Conservation (phyloP, 148 eudicot genomes). For the Hydrangea macrophylla region DNA sequence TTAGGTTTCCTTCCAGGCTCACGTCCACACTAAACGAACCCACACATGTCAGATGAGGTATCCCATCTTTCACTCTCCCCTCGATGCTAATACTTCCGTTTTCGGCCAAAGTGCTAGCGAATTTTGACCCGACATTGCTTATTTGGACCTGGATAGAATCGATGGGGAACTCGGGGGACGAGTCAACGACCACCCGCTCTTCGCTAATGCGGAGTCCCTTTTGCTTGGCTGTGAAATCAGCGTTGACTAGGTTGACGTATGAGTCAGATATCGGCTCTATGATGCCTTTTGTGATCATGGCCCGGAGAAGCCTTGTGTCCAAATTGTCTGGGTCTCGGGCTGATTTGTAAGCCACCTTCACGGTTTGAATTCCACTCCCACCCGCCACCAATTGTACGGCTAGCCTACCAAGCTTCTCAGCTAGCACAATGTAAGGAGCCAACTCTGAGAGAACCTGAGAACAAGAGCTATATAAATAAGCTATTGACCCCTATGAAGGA, state of each 20-base stretch:
- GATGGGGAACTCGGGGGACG: constrained; percentile 53
- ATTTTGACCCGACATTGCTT: constrained; percentile 56
- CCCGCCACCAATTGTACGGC: constrained; percentile 82
- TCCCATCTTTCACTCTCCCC: constrained; percentile 77
- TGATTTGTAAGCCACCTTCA: constrained; percentile 63
- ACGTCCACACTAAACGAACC: constrained; percentile 82
- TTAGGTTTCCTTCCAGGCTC: constrained; percentile 77
- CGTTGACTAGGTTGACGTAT: constrained; percentile 78
- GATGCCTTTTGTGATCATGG: constrained; percentile 86
- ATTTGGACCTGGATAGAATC: constrained; percentile 71
- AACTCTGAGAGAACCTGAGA: constrained; percentile 66
- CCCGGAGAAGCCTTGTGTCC: constrained; percentile 85
- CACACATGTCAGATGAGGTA: constrained; percentile 67
- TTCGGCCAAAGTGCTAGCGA: constrained; percentile 55
- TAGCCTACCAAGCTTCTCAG: constrained; percentile 84
- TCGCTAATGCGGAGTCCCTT: constrained; percentile 78
- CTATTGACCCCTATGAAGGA: background rate
- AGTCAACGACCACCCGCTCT: constrained; percentile 51
- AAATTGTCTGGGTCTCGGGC: constrained; percentile 77
- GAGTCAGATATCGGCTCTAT: constrained; percentile 89
- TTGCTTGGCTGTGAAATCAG: constrained; percentile 80
- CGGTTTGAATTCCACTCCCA: constrained; percentile 67
- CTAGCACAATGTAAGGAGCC: constrained; percentile 72
- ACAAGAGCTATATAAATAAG: background rate
- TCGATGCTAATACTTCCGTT: constrained; percentile 60